phyloP scores from a whole-genome alignment of 2,329 filamentous ascomycete genomes.

The Cercospora zeina region DNA sequence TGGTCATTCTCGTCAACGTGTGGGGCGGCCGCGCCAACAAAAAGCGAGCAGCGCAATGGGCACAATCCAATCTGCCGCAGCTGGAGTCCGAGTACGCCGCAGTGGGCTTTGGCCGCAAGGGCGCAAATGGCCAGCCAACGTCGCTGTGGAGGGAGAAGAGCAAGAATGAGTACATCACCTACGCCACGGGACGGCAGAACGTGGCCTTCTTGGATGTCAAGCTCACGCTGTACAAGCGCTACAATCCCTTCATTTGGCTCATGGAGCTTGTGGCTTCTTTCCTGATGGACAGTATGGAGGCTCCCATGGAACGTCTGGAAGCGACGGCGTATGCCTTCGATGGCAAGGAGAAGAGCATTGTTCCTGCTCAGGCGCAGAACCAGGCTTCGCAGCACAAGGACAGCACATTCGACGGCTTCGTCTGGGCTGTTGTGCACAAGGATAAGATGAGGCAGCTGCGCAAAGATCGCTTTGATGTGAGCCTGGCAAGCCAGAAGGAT shows the following conservation, averaged over 20 bases:
- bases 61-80: slow-evolving; percentile 68
- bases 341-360: slow-evolving; percentile 78
- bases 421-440: slow-evolving; percentile 96
- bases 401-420: slow-evolving; percentile 80
- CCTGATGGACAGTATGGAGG: slow-evolving; percentile 73
- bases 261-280: slow-evolving; percentile 70
- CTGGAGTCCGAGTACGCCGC: slow-evolving; percentile 81
- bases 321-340: slow-evolving; percentile 85
- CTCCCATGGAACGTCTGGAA: slow-evolving; percentile 72
- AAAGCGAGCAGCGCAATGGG: slow-evolving; percentile 77
- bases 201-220: slow-evolving; percentile 86
- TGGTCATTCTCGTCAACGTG: slow-evolving; percentile 77
- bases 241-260: slow-evolving; percentile 71
- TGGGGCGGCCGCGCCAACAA: slow-evolving; percentile 80
- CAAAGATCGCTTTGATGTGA: slow-evolving; percentile 91
- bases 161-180: slow-evolving; percentile 80
- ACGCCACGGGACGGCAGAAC: slow-evolving; percentile 90
- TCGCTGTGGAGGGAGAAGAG: slow-evolving; percentile 79
- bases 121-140: slow-evolving; percentile 46
- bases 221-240: slow-evolving; percentile 77
- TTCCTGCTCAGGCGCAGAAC: slow-evolving; percentile 59
- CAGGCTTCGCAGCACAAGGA: slow-evolving; percentile 52
- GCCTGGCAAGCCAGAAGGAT: slow-evolving; percentile 90
- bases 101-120: slow-evolving; percentile 71
- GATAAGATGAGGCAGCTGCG: slow-evolving; percentile 84